These are phyloP conservation scores for Pyracantha coccinea DNA, from an alignment of 331 rosid genomes.

Conservation along the genomic window DNA sequence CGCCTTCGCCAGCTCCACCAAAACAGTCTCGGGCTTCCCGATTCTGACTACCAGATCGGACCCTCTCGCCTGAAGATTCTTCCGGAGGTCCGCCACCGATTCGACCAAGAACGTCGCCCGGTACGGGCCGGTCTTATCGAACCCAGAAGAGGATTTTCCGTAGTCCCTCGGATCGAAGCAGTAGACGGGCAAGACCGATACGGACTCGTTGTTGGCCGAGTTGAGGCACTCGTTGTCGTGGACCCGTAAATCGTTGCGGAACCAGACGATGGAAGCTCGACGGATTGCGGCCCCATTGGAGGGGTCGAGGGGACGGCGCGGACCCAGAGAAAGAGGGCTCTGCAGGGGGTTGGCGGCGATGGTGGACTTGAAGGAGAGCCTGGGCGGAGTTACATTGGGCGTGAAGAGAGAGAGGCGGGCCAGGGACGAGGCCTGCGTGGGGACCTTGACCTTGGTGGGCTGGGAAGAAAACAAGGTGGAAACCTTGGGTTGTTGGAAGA, in stretches of 20 bases:
- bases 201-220: conserved; percentile 71
- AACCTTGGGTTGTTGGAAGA: conserved; percentile 44
- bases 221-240: conserved; percentile 78
- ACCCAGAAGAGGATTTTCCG: conserved; percentile 87
- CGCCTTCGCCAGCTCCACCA: conserved; percentile 68
- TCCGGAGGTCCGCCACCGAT: conserved; percentile 75
- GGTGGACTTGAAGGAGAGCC: conserved; percentile 56
- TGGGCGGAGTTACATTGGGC: conserved; percentile 35
- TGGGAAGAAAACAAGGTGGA: conserved; percentile 36
- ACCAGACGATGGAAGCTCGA: conserved; percentile 78
- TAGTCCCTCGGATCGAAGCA: conserved; percentile 92
- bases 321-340: conserved; percentile 48
- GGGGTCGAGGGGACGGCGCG: conserved; percentile 78
- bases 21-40: conserved; percentile 76
- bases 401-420: conserved; percentile 64
- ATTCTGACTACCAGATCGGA: conserved; percentile 83
- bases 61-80: conserved; percentile 66
- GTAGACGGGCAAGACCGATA: conserved; percentile 81
- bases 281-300: conserved; percentile 72
- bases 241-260: conserved; percentile 85
- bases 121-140: conserved; percentile 90
- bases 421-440: conserved; percentile 84
- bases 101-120: conserved; percentile 76
- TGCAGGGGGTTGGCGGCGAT: conserved; percentile 69
- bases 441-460: conserved; percentile 50